These are phyloP conservation scores for Xanthoconium stramineum DNA, from an alignment of 768 basidiomycete genomes.

Conservation along the genomic window DNA sequence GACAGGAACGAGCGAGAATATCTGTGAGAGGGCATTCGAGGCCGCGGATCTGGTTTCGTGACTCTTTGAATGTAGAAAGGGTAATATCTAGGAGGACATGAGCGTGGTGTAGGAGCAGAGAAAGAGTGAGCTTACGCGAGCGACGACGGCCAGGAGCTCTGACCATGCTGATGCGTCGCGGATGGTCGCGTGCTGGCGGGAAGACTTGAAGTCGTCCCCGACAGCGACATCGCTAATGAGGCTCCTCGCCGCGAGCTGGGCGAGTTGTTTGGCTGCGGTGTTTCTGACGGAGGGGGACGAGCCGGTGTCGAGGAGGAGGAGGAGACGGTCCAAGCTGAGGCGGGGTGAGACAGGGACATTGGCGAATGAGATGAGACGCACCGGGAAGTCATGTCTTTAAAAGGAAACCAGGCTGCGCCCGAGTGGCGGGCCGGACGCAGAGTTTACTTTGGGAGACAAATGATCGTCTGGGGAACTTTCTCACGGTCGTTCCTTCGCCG, in stretches of 20 bases:
- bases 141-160: conserved; percentile 86
- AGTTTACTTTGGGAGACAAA: conserved; percentile 42
- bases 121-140: conserved; percentile 52
- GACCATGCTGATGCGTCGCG: conserved; percentile 80
- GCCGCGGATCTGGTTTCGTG: conserved; percentile 90
- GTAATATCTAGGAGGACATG: conserved; percentile 62
- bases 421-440: conserved; percentile 37
- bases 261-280: conserved; percentile 96
- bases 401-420: conserved; percentile 53
- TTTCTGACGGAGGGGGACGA: conserved; percentile 85
- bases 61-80: conserved; percentile 88
- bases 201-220: conserved; percentile 70
- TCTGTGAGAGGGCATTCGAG: conserved; percentile 82
- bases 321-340: conserved; percentile 90
- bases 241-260: conserved; percentile 84
- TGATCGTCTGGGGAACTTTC: conserved; percentile 51
- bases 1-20: conserved; percentile 78
- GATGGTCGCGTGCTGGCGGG: conserved; percentile 53
- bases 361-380: conserved; percentile 24
- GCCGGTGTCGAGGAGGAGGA: conserved; percentile 92
- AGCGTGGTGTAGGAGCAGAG: neutral
- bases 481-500: conserved; percentile 40
- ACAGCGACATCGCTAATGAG: conserved; percentile 79
- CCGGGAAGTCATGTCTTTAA: conserved; percentile 76
- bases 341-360: neutral